Evolutionary conservation across 2,329 filamentous ascomycete genomes (phyloP).

Genomic region (Huntiella abstrusa): DNA sequence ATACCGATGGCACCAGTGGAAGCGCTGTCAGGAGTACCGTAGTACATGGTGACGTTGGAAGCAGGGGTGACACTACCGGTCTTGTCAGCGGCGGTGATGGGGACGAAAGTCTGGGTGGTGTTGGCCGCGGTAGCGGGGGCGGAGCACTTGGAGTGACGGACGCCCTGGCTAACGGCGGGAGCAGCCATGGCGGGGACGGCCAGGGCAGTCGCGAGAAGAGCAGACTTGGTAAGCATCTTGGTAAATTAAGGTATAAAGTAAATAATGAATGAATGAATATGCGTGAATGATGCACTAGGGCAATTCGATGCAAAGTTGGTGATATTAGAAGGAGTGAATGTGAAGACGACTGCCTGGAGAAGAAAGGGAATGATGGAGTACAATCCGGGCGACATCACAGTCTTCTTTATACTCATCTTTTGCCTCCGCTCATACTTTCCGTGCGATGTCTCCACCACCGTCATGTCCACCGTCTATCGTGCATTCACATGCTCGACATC

Average conservation of each 20-base stretch:
- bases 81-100: slow-evolving; percentile 11
- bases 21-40: slow-evolving; percentile 12
- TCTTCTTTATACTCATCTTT: too few relatives aligned
- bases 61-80: slow-evolving; percentile 4
- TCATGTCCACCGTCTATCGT: too few relatives aligned
- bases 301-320: not conserved
- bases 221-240: not conserved
- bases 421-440: too few relatives aligned
- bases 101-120: slow-evolving; percentile 4
- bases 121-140: not conserved
- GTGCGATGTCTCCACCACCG: too few relatives aligned
- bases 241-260: not conserved
- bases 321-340: not conserved
- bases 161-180: not conserved
- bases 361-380: not conserved
- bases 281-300: not conserved
- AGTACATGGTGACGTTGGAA: slow-evolving; percentile 7
- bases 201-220: not conserved
- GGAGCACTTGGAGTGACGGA: not conserved
- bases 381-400: too few relatives aligned
- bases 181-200: not conserved
- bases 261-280: not conserved
- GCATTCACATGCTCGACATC: too few relatives aligned
- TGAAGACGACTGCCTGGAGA: not conserved
- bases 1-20: slow-evolving; percentile 13